Percentiles rank a stretch among this genome's conserved stretches.
These are phyloP conservation scores for Heterobasidion occidentale DNA, from an alignment of 1,284 basidiomycete species.

Conservation along the genomic window DNA sequence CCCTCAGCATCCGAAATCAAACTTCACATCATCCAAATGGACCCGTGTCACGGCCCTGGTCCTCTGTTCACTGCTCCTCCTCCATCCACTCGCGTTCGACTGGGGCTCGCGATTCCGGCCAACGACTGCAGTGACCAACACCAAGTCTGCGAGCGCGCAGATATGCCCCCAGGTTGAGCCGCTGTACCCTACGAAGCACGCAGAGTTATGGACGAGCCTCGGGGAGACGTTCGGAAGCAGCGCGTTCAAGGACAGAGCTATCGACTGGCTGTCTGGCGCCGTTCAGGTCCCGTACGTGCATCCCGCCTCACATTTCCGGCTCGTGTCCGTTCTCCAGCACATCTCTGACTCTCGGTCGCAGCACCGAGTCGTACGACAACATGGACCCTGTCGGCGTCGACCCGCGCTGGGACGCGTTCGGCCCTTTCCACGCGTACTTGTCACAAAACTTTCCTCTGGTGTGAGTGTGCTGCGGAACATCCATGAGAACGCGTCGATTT, in stretches of 20 bases:
- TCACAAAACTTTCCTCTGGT: constrained; percentile 30
- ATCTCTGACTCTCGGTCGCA: constrained; percentile 5
- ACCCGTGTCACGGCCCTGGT: too few species aligned
- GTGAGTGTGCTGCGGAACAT: constrained; percentile 19
- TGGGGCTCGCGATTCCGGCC: too few species aligned
- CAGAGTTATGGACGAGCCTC: constrained; percentile 32
- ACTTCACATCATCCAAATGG: too few species aligned
- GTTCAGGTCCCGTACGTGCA: constrained; percentile 26
- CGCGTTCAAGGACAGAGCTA: constrained; percentile 35
- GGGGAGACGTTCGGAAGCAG: constrained; percentile 32
- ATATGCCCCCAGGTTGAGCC: constrained; percentile 38
- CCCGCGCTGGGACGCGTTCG: constrained; percentile 35
- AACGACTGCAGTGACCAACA: too few species aligned
- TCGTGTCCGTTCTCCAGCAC: not conserved
- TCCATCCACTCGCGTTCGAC: too few species aligned
- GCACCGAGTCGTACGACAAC: constrained; percentile 32
- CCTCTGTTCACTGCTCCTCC: too few species aligned
- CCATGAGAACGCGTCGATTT: not conserved
- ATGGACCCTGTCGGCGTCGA: constrained; percentile 34
- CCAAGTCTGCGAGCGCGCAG: not conserved
- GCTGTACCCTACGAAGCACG: constrained; percentile 34
- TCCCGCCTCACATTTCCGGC: not conserved
- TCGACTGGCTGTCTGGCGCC: constrained; percentile 49
- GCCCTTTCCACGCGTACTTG: constrained; percentile 34
- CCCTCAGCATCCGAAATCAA: too few species aligned